Conservation (phyloP, 2,329 filamentous ascomycete genomes). For the Exutisphaerella laricina region DNA sequence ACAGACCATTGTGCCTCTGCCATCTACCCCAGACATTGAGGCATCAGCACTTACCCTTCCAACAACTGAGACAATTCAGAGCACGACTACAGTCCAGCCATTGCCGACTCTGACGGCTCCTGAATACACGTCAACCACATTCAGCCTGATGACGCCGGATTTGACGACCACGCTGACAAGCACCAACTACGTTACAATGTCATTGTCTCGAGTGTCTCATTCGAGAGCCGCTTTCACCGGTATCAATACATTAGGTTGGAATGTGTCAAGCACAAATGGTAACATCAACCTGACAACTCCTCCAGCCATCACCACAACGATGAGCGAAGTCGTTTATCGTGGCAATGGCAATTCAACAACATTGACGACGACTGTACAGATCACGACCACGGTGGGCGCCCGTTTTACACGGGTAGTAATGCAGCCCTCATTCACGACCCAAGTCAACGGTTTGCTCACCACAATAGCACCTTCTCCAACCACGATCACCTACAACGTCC, state of each 20-base stretch:
- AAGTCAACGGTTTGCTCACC: conserved; percentile 2
- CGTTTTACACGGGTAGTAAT: conserved; percentile 14
- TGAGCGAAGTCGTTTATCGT: conserved; percentile 24
- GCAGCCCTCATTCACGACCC: conserved; percentile 5
- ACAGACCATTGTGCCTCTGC: conserved; percentile 16
- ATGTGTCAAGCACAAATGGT: conserved; percentile 17
- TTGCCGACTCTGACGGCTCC: conserved; percentile 21
- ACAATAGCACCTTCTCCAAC: conserved; percentile 5
- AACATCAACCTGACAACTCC: conserved; percentile 1
- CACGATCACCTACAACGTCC: conserved; percentile 14
- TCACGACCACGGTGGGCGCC: conserved; percentile 26
- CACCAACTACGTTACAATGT: conserved; percentile 25
- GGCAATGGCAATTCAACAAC: conserved; percentile 25
- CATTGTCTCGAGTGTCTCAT: conserved; percentile 15
- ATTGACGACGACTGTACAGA: conserved; percentile 23
- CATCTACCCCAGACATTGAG: conserved; percentile 6
- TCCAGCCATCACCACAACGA: conserved; percentile 16
- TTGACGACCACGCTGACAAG: conserved; percentile 27
- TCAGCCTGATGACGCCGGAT: conserved; percentile 20
- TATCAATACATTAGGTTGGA: conserved; percentile 28
- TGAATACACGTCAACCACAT: conserved; percentile 26
- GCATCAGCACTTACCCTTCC: conserved; percentile 16
- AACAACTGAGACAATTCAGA: conserved; percentile 5
- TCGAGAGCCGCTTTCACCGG: conserved; percentile 22
- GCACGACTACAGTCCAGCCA: conserved; percentile 15